Evolutionary conservation across 2,329 filamentous ascomycete species (phyloP), one percentile per base, ranked within the genome.

Genomic region (Aureobasidium sp.): DNA sequence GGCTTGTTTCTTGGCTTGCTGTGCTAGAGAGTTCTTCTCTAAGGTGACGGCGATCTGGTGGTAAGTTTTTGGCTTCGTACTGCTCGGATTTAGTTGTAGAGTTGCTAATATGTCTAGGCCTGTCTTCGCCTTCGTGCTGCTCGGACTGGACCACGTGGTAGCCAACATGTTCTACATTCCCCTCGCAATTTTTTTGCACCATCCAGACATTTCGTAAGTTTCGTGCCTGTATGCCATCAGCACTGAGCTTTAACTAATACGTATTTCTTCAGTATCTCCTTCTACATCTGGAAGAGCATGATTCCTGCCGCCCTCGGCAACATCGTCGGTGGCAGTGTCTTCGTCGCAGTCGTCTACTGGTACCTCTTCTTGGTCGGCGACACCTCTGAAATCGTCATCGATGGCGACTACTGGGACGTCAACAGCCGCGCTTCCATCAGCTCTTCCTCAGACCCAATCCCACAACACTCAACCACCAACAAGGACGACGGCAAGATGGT

Each of bases 251-350:
- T 21, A 21, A 21, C 21, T 21, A 21, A 21, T 21, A 21, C 21
- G 21, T 21, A 21, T 21, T 21, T 21, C 21, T 21, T 21, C 21
- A 21, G 21, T 21, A 21, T 21, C 21, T 21, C 21, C 21, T 72
- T 82, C 45, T 85, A 84, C 62, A 80, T 85, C 65, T 84, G 80
- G 79, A 83, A 84, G 66, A 79, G 77, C 1, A 77, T 83, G 64
- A 79, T 84, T 37, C 83, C 82, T 0, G 75, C 79, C 0, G 65
- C 78, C 2, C 65, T 84, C 1, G 82, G 82, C 0, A 84, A 84
- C 65, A 77, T 81, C 15, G 66, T 84, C 2, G 82, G 82, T 0
- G 82, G 82, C 1, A 75, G 72, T 0, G 48, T 83, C 2, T 83
- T 84, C 65, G 77, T 77, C 21, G 81, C 77, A 3, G 75, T 71